A percentile compares a stretch with the other conserved stretches of the same genome.
Conservation (phyloP, 805 yeast species). For the Nakazawaea ishiwadae region DNA sequence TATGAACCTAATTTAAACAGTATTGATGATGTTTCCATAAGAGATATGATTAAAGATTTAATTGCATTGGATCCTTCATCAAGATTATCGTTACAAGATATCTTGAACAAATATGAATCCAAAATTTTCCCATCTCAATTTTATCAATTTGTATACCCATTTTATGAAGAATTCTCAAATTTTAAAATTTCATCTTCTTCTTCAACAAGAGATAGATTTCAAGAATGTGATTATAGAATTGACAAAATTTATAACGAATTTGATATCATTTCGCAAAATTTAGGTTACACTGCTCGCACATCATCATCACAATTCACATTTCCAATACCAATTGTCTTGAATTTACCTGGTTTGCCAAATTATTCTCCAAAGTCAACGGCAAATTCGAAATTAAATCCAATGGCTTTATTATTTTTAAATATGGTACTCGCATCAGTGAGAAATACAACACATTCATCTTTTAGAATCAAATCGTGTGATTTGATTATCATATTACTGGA, state of each 20-base stretch:
- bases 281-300: slow-evolving; percentile 29
- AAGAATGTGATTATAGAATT: slow-evolving; percentile 52
- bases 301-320: slow-evolving; percentile 11
- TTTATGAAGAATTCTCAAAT: slow-evolving; percentile 41
- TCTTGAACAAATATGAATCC: slow-evolving; percentile 46
- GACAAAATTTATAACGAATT: slow-evolving; percentile 56
- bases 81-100: slow-evolving; percentile 50
- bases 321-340: slow-evolving; percentile 36
- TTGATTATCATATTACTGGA: slow-evolving; percentile 73
- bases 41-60: slow-evolving; percentile 57
- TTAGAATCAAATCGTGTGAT: slow-evolving; percentile 69
- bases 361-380: slow-evolving; percentile 39
- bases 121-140: slow-evolving; percentile 63
- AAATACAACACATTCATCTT: slow-evolving; percentile 54
- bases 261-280: slow-evolving; percentile 38
- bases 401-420: slow-evolving; percentile 51
- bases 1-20: slow-evolving; percentile 58
- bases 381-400: slow-evolving; percentile 21
- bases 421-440: slow-evolving; percentile 56
- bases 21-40: slow-evolving; percentile 46
- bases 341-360: slow-evolving; percentile 47
- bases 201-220: slow-evolving; percentile 22
- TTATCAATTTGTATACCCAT: slow-evolving; percentile 65
- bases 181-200: not conserved
- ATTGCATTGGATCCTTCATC: slow-evolving; percentile 56